Base-by-base conservation (phyloP, 441 rosid genomes). In the Jatropha multifida region DNA sequence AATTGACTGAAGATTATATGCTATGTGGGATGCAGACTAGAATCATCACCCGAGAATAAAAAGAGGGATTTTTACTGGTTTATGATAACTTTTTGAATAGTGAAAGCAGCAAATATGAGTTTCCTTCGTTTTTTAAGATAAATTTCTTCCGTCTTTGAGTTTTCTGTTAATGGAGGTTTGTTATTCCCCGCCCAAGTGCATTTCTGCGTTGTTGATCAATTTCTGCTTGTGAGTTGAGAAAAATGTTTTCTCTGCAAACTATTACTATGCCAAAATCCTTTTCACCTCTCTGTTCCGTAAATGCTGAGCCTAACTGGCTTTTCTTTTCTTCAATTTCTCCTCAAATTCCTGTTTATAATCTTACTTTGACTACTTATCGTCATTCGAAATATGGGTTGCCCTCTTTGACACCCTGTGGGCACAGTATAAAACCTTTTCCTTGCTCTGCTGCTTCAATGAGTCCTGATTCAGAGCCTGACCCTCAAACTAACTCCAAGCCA, bases 381-480 rank as follows among this genome's bases (percentile, higher is more conserved):
- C 72, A 11, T 38, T 56, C 59, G 46, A 65, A 18, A 44, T 8
- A 60, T 18, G 32, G 18, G n/a, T 68, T 48, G 4, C 71, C 52
- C 66, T 65, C 68, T 44, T 4, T 46, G 7, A 7, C 15, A 51
- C 46, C 37, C 18, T 46, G 7, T 65, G 72, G 80, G 14, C 65
- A 26, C 56, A 26, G 26, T 51, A 48, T 38, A 41, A 79, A 42
- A 59, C 48, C 80, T 6, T 68, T 80, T 61, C 61, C 80, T 54
- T 74, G 83, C 81, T 51, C 77, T 17, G 84, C 90, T 49, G 80
- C 80, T 72, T 81, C 92, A n/a, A 81, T 83, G 72, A 83, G 71
- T n/a, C 64, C 89, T 26, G 83, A 77, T 61, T 83, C 89, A 12
- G 84, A 81, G 48, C 75, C 86, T 65, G 85, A 77, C 32, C 69